Evolutionary conservation across 805 yeast species (phyloP).

Genomic region (Lachancea lanzarotensis): DNA sequence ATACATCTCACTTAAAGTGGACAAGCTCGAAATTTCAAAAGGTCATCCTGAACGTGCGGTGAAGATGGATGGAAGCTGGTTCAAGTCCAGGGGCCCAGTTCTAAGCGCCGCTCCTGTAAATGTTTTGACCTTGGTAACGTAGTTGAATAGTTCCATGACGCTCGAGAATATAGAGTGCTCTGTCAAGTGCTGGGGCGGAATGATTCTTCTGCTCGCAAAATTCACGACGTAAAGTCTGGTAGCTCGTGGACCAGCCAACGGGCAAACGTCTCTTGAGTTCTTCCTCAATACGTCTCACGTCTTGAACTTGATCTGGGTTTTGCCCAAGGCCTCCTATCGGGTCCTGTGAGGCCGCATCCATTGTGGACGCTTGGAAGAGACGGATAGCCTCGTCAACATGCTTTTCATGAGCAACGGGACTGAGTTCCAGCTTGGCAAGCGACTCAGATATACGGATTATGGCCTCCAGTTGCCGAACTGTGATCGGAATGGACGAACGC

Average conservation of each 20-base stretch:
- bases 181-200: constrained; percentile 68
- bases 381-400: constrained; percentile 96
- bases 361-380: constrained; percentile 91
- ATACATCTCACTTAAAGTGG: neutral
- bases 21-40: neutral
- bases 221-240: constrained; percentile 74
- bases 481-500: constrained; percentile 92
- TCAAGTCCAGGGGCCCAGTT: no score
- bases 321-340: constrained; percentile 49
- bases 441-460: constrained; percentile 93
- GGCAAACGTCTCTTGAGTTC: constrained; percentile 88
- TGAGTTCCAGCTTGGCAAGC: constrained; percentile 75
- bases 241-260: constrained; percentile 92
- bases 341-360: constrained; percentile 72
- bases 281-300: constrained; percentile 72
- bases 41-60: neutral
- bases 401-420: constrained; percentile 76
- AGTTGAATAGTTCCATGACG: constrained; percentile 82
- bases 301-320: constrained; percentile 53
- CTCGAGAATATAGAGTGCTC: constrained; percentile 74
- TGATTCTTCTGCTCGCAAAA: constrained; percentile 62
- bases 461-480: constrained; percentile 96
- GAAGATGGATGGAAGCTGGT: neutral
- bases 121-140: constrained; percentile 78
- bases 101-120: constrained; percentile 63